A percentile compares a stretch with the other conserved stretches of the same genome.
phyloP scores from a whole-genome alignment of 305 asterid genomes.

The Rubia balearica region DNA sequence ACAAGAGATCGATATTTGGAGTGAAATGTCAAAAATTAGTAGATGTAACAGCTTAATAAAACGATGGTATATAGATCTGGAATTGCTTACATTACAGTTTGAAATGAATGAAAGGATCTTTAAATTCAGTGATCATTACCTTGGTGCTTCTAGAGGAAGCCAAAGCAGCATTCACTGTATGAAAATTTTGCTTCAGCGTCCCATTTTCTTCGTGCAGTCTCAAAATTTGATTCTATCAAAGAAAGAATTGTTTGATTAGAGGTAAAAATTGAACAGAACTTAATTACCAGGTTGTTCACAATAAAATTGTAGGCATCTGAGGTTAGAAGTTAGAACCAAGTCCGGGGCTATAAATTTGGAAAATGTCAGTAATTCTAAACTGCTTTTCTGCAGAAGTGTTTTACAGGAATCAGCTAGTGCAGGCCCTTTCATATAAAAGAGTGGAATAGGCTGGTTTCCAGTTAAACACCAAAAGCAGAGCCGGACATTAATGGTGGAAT shows the following conservation, averaged over 20 bases:
- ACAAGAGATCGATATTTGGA: not conserved
- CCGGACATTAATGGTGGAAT: not conserved
- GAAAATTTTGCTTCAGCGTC: constrained; percentile 65
- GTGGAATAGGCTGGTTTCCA: not conserved
- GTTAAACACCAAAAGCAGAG: not conserved
- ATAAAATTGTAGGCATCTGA: not conserved
- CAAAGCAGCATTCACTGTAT: constrained; percentile 47
- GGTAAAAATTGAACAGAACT: not conserved
- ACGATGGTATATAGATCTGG: not conserved
- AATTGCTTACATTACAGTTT: not conserved
- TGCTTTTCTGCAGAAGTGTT: not conserved
- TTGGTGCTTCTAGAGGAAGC: constrained; percentile 51
- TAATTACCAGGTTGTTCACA: not conserved
- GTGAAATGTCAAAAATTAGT: not conserved
- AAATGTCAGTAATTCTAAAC: too few relatives aligned
- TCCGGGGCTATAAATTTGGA: not conserved
- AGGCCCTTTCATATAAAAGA: not conserved
- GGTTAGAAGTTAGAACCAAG: too few relatives aligned
- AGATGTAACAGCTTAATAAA: not conserved
- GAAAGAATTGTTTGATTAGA: constrained; percentile 1
- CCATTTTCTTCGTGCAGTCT: constrained; percentile 74
- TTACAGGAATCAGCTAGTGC: not conserved
- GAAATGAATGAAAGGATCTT: not conserved
- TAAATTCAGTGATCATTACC: constrained; percentile 32
- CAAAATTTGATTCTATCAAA: constrained; percentile 61